Evolutionary conservation across 441 rosid genomes (phyloP), one percentile per base, ranked within the genome.

Genomic region (Pelargonium myrrhifolium): DNA sequence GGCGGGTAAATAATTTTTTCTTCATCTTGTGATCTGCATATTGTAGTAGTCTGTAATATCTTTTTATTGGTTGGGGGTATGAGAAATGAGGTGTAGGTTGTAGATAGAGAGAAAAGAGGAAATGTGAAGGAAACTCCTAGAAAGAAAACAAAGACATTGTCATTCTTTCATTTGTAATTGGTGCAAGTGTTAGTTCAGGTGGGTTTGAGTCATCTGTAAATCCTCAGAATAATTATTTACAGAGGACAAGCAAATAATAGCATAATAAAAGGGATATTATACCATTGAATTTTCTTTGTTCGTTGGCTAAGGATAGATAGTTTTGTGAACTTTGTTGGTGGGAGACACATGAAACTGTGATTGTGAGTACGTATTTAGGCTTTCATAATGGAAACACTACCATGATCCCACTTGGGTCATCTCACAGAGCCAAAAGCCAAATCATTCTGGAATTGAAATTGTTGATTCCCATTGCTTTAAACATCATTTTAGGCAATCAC

Each of bases 81-180:
- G 45, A 42, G 0, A 42, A 42, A 42, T 55, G 60, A 55, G 60
- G 62, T 58, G 35, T 58, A 58, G 35, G 62, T 22, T 58, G 35
- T 58, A 58, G 62, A 58, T 58, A 58, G 24, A 58, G 14, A 9
- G 47, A 42, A 58, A 11, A n/a, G 60, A 55, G 60, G 60, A 55
- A 55, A 18, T 18, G 18, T 55, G 18, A 55, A 18, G 60, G 4
- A 9, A 47, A 47, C 53, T 42, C 12, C 2, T 42, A 47, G 53
- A 42, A 45, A 45, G 53, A 45, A 11, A 51, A 4, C 56, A n/a
- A n/a, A n/a, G 56, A n/a, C 58, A 51, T 15, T 51, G 20, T 15
- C 20, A 51, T 51, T 51, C 58, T 51, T 51, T n/a, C 58, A 51
- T 51, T n/a, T n/a, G 58, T 51, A 51, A 51, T 5, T 15, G 20